A percentile compares a stretch with the other conserved stretches of the same genome.
Conservation (phyloP, 441 rosid species). For the Populus hybrid region DNA sequence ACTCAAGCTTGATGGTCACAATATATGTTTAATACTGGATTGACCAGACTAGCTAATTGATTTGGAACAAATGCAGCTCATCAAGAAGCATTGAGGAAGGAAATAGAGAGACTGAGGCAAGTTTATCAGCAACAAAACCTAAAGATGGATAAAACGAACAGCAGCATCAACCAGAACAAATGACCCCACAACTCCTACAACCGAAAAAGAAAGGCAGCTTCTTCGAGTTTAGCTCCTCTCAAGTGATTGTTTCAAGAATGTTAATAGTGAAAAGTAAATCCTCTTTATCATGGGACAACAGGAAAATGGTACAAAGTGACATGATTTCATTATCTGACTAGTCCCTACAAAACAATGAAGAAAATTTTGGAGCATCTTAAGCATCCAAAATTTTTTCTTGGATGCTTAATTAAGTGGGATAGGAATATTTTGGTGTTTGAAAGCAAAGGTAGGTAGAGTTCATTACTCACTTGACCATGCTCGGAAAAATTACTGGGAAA, state of each 20-base stretch:
- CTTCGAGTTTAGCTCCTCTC: constrained; percentile 41
- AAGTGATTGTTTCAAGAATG: constrained; percentile 9
- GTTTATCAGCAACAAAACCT: constrained; percentile 66
- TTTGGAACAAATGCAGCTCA: constrained; percentile 51
- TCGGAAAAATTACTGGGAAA: constrained; percentile 3
- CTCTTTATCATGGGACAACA: constrained; percentile 21
- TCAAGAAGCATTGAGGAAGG: constrained; percentile 89
- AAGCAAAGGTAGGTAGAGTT: background rate
- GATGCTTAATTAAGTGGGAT: constrained; percentile 4
- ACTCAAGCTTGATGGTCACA: background rate
- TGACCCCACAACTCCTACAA: constrained; percentile 26
- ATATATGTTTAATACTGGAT: no score
- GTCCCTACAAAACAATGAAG: background rate
- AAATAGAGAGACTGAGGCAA: constrained; percentile 87
- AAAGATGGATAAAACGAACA: constrained; percentile 39
- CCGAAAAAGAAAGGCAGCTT: constrained; percentile 50
- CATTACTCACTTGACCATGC: constrained; percentile 1
- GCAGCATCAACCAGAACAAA: constrained; percentile 28
- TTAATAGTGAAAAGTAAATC: constrained; percentile 19
- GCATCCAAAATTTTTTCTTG: background rate
- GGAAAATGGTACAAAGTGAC: background rate
- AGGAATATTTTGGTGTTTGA: background rate
- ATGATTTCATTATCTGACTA: background rate
- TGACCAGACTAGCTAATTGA: background rate
- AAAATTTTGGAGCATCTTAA: background rate